Conservation (phyloP, 1,284 basidiomycete genomes). For the Tranzscheliella williamsii region DNA sequence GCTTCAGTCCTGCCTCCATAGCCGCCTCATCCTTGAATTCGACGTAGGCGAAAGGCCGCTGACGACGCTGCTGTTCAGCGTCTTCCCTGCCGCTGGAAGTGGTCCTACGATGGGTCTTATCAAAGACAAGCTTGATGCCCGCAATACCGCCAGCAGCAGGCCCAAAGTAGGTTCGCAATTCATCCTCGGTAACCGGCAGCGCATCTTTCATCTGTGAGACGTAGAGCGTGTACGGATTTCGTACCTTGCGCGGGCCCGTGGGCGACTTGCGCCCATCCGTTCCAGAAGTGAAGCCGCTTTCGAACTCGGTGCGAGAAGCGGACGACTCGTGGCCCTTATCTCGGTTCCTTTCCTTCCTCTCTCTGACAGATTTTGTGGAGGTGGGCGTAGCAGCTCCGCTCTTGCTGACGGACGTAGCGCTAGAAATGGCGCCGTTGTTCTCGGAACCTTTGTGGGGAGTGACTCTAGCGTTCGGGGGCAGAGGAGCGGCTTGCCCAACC, state of each 20-base stretch:
- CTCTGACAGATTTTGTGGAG: constrained; percentile 15
- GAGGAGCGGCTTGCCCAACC: background rate
- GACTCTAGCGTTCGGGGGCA: background rate
- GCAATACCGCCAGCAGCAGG: constrained; percentile 36
- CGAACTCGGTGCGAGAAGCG: constrained; percentile 29
- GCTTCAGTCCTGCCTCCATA: constrained; percentile 26
- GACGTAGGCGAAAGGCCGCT: constrained; percentile 43
- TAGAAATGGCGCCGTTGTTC: background rate
- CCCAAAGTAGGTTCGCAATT: constrained; percentile 48
- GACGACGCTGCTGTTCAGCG: constrained; percentile 19
- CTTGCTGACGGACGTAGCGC: background rate
- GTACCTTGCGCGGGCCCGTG: constrained; percentile 7
- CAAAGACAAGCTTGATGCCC: constrained; percentile 41
- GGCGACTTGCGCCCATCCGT: constrained; percentile 28
- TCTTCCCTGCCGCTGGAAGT: constrained; percentile 23
- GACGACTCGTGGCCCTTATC: constrained; percentile 35
- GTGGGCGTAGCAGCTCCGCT: constrained; percentile 3
- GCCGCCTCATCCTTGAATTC: constrained; percentile 35
- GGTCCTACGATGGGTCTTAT: constrained; percentile 31
- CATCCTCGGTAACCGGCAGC: constrained; percentile 43
- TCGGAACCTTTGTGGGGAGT: background rate
- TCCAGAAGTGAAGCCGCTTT: constrained; percentile 29
- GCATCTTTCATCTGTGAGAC: constrained; percentile 48
- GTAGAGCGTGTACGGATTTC: constrained; percentile 40
- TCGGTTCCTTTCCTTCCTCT: constrained; percentile 25